phyloP scores from a whole-genome alignment of 2,329 filamentous ascomycete species.

The Ustulina deusta region DNA sequence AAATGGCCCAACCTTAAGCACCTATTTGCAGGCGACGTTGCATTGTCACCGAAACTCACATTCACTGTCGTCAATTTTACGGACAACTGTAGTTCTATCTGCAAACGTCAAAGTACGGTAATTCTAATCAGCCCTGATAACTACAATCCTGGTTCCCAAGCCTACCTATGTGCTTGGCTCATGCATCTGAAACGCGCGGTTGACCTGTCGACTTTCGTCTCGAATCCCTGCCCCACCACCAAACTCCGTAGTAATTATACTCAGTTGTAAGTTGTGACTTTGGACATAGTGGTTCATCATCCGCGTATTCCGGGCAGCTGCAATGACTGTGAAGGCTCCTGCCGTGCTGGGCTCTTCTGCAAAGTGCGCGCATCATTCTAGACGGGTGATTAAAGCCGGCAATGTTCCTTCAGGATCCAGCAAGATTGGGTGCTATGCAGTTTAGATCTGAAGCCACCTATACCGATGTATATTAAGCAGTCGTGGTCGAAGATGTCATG shows the following conservation, averaged over 20 bases:
- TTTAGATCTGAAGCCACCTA: not conserved
- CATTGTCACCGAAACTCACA: not conserved
- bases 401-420: not conserved
- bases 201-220: constrained; percentile 11
- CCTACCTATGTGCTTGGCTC: not conserved
- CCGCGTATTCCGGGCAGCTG: not conserved
- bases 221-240: constrained; percentile 18
- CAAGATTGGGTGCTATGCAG: not conserved
- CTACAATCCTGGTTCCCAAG: constrained; percentile 2
- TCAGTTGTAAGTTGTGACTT: not conserved
- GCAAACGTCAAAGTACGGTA: not conserved
- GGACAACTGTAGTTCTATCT: not conserved
- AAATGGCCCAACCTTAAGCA: not conserved
- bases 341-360: not conserved
- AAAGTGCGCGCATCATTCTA: not conserved
- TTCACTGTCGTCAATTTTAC: not conserved
- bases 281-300: not conserved
- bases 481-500: not conserved
- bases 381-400: not conserved
- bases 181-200: constrained; percentile 35
- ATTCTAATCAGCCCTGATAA: constrained; percentile 10
- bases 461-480: constrained; percentile 9
- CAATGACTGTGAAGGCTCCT: not conserved
- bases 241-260: constrained; percentile 19
- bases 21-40: not conserved